Evolutionary conservation across 192 early-diverging fungal species (phyloP).

Genomic region (Gaertneriomyces semiglobifer): DNA sequence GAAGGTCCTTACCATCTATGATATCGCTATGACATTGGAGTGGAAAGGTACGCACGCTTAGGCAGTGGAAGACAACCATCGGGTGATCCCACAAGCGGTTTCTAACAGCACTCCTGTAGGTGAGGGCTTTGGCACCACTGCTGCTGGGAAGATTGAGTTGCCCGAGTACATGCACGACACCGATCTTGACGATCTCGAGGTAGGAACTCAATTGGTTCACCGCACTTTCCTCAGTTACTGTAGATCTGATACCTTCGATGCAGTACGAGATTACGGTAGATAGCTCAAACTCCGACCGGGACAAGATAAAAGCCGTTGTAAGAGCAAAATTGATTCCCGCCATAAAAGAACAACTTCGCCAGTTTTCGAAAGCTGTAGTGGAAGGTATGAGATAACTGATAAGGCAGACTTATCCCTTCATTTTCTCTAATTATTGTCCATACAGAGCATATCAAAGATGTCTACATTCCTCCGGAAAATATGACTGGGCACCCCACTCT

Average conservation of each 20-base stretch:
- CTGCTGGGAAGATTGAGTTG: conserved; percentile 72
- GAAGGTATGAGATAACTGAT: conserved; percentile 38
- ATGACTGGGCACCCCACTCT: conserved; percentile 54
- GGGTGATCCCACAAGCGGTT: too few relatives aligned
- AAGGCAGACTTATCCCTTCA: not conserved
- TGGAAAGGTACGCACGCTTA: conserved; percentile 55
- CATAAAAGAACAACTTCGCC: conserved; percentile 56
- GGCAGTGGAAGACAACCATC: conserved; percentile 10
- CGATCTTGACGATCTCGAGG: conserved; percentile 73
- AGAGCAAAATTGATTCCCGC: conserved; percentile 61
- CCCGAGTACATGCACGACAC: conserved; percentile 92
- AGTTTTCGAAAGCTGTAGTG: conserved; percentile 71
- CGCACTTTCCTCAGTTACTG: not conserved
- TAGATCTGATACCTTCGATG: not conserved
- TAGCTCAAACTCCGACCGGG: conserved; percentile 44
- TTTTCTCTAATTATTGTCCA: not conserved
- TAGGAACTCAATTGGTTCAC: conserved; percentile 35
- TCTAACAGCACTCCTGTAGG: conserved; percentile 18
- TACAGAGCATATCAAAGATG: conserved; percentile 70
- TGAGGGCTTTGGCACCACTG: conserved; percentile 51
- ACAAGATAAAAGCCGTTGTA: conserved; percentile 66
- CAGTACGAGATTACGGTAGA: conserved; percentile 70
- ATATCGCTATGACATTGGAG: conserved; percentile 70
- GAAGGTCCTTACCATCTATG: conserved; percentile 91
- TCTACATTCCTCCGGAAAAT: conserved; percentile 70